A percentile compares a stretch with the other conserved stretches of the same genome.
phyloP scores from a whole-genome alignment of 1,284 basidiomycete species.

The Athelia sp. region DNA sequence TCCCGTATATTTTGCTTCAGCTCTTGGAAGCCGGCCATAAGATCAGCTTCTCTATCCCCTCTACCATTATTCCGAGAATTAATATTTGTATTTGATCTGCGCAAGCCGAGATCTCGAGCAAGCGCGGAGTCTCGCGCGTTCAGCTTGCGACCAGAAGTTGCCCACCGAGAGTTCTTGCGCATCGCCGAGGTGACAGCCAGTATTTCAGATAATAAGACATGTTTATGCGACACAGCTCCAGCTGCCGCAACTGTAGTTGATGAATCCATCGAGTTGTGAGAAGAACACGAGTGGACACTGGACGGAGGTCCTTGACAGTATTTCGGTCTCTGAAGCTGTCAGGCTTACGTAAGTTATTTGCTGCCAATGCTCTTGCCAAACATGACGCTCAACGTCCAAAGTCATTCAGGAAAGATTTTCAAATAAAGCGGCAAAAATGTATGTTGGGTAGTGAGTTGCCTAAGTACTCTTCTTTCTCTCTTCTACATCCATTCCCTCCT shows the following conservation, averaged over 20 bases:
- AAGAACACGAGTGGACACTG: no score
- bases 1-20: constrained; percentile 75
- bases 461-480: neutral
- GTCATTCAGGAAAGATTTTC: no score
- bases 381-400: no score
- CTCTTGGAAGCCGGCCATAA: constrained; percentile 88
- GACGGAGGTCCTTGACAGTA: no score
- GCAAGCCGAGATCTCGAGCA: constrained; percentile 69
- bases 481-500: neutral
- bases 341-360: constrained; percentile 9
- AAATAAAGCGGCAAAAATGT: neutral
- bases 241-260: neutral
- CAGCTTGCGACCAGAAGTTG: constrained; percentile 60
- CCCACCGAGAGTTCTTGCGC: constrained; percentile 96
- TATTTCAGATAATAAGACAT: constrained; percentile 86
- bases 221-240: constrained; percentile 50
- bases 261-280: neutral
- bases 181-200: constrained; percentile 92
- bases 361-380: constrained; percentile 17
- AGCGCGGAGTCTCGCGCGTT: constrained; percentile 58
- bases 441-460: no score
- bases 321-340: no score
- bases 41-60: constrained; percentile 63
- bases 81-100: constrained; percentile 46
- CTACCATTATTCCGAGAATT: constrained; percentile 35